Base-by-base conservation (phyloP, 331 rosid genomes). In the Spiraea crenata region DNA sequence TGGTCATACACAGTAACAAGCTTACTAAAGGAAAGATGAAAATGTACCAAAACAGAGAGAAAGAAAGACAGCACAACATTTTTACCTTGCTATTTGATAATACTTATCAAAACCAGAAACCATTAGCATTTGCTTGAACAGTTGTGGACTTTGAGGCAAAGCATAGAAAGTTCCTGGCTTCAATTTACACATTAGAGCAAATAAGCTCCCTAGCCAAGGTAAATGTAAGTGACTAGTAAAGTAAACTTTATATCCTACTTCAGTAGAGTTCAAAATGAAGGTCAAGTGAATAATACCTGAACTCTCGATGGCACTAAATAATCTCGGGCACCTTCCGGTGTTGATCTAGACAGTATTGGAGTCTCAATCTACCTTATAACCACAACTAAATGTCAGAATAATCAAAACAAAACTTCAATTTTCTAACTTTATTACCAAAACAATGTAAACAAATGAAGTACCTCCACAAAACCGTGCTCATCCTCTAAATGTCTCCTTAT, bases 111-210 rank as follows among this genome's bases (percentile, higher is more conserved):
- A 95, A 72, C 99, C 97, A 76, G 97, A 85, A 25, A 95, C 97
- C 99, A 89, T 91, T 74, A 95, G 83, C 99, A 91, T 91, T 85
- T 95, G 99, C 83, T 95, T 95, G 83, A 91, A 95, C 65, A 95
- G 85, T 84, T 89, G 97, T 1, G 99, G 99, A 79, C 99, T 95
- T 89, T 95, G 99, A 59, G 96, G 99, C 87, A 95, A 83, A 56
- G 97, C 97, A 75, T 89, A 95, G 85, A 91, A 89, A 72, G 97
- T 86, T 83, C 99, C 99, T 86, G 96, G 92, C 99, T 95, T 91
- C 91, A 91, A 78, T 82, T 82, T 77, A 80, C 57, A 86, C 66
- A 77, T 11, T 66, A 78, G 46, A 82, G 62, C 69, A 68, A 87
- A 83, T 89, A 79, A 85, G 81, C 69, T 80, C 83, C 38, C 71